Evolutionary conservation across 1,284 basidiomycete species (phyloP), one percentile per base, ranked within the genome.

Genomic region (Psilocybe mexicana): DNA sequence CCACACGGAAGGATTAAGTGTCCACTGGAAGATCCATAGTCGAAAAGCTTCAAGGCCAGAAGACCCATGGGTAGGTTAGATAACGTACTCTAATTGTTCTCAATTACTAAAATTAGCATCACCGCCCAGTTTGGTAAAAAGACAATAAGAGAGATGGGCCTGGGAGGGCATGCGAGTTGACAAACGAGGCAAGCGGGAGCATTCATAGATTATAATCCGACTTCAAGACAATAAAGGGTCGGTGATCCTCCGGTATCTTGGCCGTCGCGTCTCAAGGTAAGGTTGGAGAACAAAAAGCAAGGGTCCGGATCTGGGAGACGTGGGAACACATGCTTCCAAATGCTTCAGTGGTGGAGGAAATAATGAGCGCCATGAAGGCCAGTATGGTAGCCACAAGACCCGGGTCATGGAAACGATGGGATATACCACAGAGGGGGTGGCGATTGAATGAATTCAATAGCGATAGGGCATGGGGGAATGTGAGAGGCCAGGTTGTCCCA

Each of bases 201-300:
- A 28, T 55, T 42, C 55, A 58, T 52, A 23, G 26, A 43, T 42
- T 42, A 33, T 28, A 43, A 8, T 11, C 36, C 50, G 42, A 46
- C 33, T 44, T 36, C 24, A 25, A 58, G 57, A 65, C 63, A 65
- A 65, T 65, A 65, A 60, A 28, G 40, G 50, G 7, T 10, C 14
- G 12, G 18, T 54, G 42, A 48, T 49, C 42, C 35, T 52, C 44
- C 42, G 52, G 12, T 14, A 35, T 18, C 26, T n/a, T 11, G 4
- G 30, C 14, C 12, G 28, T 18, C 18, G 18, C 18, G 18, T 18
- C 18, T 18, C 18, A 24, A 24, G 42, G n/a, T 30, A 30, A n/a
- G 14, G 43, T 35, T 18, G 30, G 47, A 63, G 47, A 64, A 67
- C 65, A 65, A 67, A 66, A 67, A 62, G 65, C 52, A 33, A 57